Percentiles rank a stretch among this genome's conserved stretches.
Evolutionary conservation across 2,329 filamentous ascomycete species (phyloP).

Genomic region (Hypoxylon sp.): DNA sequence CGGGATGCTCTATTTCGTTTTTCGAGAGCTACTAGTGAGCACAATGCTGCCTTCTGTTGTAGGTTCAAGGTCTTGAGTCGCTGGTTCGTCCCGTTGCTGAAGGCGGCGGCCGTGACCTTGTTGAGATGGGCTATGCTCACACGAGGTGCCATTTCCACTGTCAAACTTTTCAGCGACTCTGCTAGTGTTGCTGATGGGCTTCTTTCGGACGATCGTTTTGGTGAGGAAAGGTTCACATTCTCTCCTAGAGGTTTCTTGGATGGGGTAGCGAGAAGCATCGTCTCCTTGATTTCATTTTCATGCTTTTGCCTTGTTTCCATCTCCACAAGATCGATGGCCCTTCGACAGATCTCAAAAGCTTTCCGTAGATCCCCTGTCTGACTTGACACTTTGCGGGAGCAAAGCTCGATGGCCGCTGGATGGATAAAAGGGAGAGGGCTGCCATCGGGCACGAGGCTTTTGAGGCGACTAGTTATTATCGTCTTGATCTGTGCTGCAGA

Average conservation of each 20-base stretch:
- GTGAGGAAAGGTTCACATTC: slow-evolving; percentile 80
- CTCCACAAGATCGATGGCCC: slow-evolving; percentile 90
- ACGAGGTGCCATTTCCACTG: slow-evolving; percentile 83
- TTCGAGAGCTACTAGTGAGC: slow-evolving; percentile 88
- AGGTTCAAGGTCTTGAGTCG: slow-evolving; percentile 89
- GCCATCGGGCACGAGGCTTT: slow-evolving; percentile 74
- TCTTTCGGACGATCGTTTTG: slow-evolving; percentile 54
- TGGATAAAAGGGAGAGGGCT: slow-evolving; percentile 86
- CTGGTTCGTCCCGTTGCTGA: slow-evolving; percentile 89
- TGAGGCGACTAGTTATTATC: slow-evolving; percentile 87
- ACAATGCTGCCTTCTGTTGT: slow-evolving; percentile 95
- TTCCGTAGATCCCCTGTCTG: slow-evolving; percentile 96
- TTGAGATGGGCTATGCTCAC: slow-evolving; percentile 93
- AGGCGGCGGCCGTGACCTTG: slow-evolving; percentile 88
- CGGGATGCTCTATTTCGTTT: slow-evolving; percentile 73
- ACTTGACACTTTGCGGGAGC: slow-evolving; percentile 92
- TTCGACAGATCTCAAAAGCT: slow-evolving; percentile 92
- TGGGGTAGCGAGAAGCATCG: slow-evolving; percentile 71
- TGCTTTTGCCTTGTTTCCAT: slow-evolving; percentile 82
- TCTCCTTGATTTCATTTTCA: slow-evolving; percentile 71
- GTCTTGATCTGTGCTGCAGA: slow-evolving; percentile 87
- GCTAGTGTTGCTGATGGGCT: slow-evolving; percentile 64
- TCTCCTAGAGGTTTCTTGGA: slow-evolving; percentile 84
- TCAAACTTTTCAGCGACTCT: slow-evolving; percentile 72
- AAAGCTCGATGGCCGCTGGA: slow-evolving; percentile 92